phyloP scores from a whole-genome alignment of 1,139 yeast species.

The Geotrichum carabidarum region DNA sequence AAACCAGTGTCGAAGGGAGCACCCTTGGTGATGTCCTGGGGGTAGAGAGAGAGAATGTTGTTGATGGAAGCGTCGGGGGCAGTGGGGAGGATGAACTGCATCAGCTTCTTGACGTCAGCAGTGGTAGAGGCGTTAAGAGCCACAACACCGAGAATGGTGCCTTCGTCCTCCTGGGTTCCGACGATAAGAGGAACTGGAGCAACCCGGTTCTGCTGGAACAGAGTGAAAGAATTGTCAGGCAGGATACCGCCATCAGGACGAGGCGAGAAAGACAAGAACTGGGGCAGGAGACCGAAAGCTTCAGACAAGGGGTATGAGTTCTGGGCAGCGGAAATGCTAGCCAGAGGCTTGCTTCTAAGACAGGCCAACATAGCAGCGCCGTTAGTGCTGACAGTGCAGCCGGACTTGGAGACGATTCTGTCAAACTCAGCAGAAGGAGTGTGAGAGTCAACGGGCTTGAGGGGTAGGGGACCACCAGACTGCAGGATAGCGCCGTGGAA shows the following conservation, averaged over 20 bases:
- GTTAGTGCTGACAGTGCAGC: conserved; percentile 20
- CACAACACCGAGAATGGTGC: conserved; percentile 17
- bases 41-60: conserved; percentile 18
- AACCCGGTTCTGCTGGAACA: conserved; percentile 18
- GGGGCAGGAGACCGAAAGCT: conserved; percentile 5
- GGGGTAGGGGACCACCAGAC: conserved; percentile 12
- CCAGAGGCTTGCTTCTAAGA: conserved; percentile 17
- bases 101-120: background rate
- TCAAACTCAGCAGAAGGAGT: conserved; percentile 15
- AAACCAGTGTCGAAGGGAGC: conserved; percentile 26
- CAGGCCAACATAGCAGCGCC: conserved; percentile 17
- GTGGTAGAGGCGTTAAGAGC: background rate
- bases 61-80: background rate
- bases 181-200: conserved; percentile 21
- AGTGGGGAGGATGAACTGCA: background rate
- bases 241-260: conserved; percentile 24
- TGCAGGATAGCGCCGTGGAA: conserved; percentile 33
- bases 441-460: background rate
- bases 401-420: conserved; percentile 14
- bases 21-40: conserved; percentile 21
- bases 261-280: conserved; percentile 22
- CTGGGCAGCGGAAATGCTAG: conserved; percentile 19
- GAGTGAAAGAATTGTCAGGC: conserved; percentile 17
- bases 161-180: conserved; percentile 24
- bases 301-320: conserved; percentile 10